Base-by-base conservation (phyloP, 2,329 filamentous ascomycete genomes). In the Curvularia sp. region DNA sequence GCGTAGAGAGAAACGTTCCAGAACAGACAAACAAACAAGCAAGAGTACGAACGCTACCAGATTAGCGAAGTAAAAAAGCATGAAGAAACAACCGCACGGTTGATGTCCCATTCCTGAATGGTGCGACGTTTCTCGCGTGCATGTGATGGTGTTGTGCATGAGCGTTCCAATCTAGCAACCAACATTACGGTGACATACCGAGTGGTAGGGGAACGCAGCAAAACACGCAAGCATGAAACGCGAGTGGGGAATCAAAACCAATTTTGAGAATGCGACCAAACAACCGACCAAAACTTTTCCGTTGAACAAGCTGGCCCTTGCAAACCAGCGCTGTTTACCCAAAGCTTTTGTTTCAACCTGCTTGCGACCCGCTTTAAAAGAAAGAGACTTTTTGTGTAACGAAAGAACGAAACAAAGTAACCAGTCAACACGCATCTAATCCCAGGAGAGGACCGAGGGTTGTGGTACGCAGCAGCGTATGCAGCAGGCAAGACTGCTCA, bases 81-180 rank as follows among this genome's bases (percentile, higher is more conserved):
- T 9, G 34, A 48, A 43, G 48, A 64, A 47, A 57, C 54, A 46
- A 58, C 45, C 43, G 23, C 60, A 65, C 63, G 59, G 65, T 68
- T 60, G 49, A 50, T 25, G 60, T 55, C 59, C 38, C 25, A 50
- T 45, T 15, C 43, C 75, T 59, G 63, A 32, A 59, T 66, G 64
- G 61, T 50, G 59, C 57, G 49, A 54, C 48, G 60, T 66, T 42
- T 47, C 27, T 41, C 41, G 21, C 49, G 68, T 66, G 63, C 68
- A 68, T 72, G 65, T 62, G 61, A 66, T 63, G 54, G 62, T 65
- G 65, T 63, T 67, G 67, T 73, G 73, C 73, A 73, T 73, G 73
- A 77, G 74, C 73, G 67, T 70, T 68, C 69, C 61, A 66, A 60
- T 76, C 73, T 76, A 75, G 65, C 69, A 75, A 76, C 69, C 63